Evolutionary conservation across 306 rosid species (phyloP).

Genomic region (Albizia julibrissin): DNA sequence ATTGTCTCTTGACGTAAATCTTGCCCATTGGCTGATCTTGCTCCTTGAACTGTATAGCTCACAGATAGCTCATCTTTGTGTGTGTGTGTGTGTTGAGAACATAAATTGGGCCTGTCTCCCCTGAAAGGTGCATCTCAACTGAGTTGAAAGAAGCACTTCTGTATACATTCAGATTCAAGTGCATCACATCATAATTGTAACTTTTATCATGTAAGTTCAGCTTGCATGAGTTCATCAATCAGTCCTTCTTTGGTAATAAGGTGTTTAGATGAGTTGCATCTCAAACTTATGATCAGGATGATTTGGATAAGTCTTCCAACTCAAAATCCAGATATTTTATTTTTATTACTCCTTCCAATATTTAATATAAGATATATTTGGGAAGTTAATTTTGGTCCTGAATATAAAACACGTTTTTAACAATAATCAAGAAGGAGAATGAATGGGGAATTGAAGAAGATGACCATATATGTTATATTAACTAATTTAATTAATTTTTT

Average conservation of each 20-base stretch:
- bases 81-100: not conserved
- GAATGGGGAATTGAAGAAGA: no score
- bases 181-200: not conserved
- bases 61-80: not conserved
- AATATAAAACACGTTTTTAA: no score
- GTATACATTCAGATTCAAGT: not conserved
- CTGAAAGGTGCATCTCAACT: not conserved
- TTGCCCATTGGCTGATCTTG: slow-evolving; percentile 2
- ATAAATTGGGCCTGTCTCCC: slow-evolving; percentile 19
- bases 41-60: not conserved
- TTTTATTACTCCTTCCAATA: no score
- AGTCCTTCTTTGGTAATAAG: not conserved
- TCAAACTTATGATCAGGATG: not conserved
- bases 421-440: no score
- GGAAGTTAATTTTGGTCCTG: no score
- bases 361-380: no score
- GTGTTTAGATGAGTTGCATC: not conserved
- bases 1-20: not conserved
- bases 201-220: not conserved
- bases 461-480: no score
- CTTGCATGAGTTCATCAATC: not conserved
- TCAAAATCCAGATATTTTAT: not conserved
- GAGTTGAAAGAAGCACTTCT: not conserved
- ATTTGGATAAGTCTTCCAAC: not conserved
- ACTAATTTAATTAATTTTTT: no score